These are phyloP conservation scores for Athelia sp. DNA, from an alignment of 1,284 basidiomycete species.

Conservation along the genomic window DNA sequence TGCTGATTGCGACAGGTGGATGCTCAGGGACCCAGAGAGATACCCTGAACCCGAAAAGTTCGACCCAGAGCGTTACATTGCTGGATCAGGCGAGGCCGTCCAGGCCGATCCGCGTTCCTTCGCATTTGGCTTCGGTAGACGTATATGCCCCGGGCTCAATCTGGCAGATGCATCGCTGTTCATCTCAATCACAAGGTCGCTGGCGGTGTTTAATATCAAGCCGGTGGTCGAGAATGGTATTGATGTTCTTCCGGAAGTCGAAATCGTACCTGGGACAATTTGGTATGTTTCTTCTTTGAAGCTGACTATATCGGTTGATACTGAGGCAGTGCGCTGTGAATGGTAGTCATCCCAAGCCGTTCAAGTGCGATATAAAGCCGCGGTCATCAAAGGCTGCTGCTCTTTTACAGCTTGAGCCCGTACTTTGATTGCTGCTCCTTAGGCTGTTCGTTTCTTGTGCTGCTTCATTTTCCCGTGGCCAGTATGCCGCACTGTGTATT, in stretches of 20 bases:
- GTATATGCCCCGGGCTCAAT: constrained; percentile 34
- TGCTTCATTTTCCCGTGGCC: too few relatives aligned
- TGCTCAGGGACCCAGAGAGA: constrained; percentile 12
- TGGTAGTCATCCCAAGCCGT: constrained; percentile 54
- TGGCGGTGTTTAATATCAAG: constrained; percentile 48
- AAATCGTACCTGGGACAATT: constrained; percentile 52
- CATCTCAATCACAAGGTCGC: constrained; percentile 46
- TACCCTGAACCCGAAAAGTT: constrained; percentile 15
- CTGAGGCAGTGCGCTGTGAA: constrained; percentile 2
- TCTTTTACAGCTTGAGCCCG: constrained; percentile 41
- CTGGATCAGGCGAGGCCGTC: neutral
- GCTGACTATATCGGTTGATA: neutral
- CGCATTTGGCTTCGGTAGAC: constrained; percentile 1
- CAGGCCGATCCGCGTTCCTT: neutral
- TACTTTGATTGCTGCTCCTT: neutral
- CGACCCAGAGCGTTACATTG: constrained; percentile 11
- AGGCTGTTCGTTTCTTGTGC: neutral
- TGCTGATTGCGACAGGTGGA: constrained; percentile 8
- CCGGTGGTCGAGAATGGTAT: constrained; percentile 39
- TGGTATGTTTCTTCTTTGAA: constrained; percentile 29
- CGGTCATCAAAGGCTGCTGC: constrained; percentile 48
- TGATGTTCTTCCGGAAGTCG: constrained; percentile 43
- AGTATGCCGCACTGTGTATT: too few relatives aligned
- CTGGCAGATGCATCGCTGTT: constrained; percentile 56
- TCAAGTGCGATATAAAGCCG: constrained; percentile 54